Base-by-base conservation (phyloP, 768 basidiomycete species). In the Pisolithus albus region DNA sequence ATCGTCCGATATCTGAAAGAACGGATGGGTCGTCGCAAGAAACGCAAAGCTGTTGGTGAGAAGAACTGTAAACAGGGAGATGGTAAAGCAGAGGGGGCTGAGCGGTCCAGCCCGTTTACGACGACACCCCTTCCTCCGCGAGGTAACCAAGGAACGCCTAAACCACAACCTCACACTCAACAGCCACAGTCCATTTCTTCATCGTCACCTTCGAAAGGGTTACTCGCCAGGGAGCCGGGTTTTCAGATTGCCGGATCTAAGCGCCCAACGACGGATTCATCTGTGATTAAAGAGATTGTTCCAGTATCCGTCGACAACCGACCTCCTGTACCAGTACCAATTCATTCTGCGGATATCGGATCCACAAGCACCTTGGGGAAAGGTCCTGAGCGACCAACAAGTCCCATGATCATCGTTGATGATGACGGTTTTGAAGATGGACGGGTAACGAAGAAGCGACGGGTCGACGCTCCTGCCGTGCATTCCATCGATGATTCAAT, bases 1-100 rank as follows among this genome's bases (percentile, higher is more conserved):
- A 89, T 94, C 64, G 88, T 92, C 40, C 79, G 86, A 49, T 88
- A 84, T 54, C 69, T 92, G 62, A 94, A 93, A 69, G 88, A 92
- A 65, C 75, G 73, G 56, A 79, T 82, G 57, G 61, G 64, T 11
- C 65, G 63, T 53, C 67, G 67, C 50, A 67, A 65, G 66, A 72
- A 67, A 66, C 73, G 51, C 69, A 77, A 60, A 61, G 63, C 42
- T 37, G 74, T 23, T 51, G 66, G 61, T 26, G 64, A 56, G 16
- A 36, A 47, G 18, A 64, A 76, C 57, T 75, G 77, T 47, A 75
- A 75, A 59, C 71, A 69, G 50, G 63, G 72, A 61, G 67, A 68
- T 56, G 67, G 26, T 62, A 75, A 62, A 74, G 71, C 16, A 59
- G 61, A 65, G 51, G 62, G 56, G 58, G 23, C 46, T 1, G 63